Evolutionary conservation across 2,329 filamentous ascomycete genomes (phyloP), one percentile per base, ranked within the genome.

Genomic region (Aspergillus felis): DNA sequence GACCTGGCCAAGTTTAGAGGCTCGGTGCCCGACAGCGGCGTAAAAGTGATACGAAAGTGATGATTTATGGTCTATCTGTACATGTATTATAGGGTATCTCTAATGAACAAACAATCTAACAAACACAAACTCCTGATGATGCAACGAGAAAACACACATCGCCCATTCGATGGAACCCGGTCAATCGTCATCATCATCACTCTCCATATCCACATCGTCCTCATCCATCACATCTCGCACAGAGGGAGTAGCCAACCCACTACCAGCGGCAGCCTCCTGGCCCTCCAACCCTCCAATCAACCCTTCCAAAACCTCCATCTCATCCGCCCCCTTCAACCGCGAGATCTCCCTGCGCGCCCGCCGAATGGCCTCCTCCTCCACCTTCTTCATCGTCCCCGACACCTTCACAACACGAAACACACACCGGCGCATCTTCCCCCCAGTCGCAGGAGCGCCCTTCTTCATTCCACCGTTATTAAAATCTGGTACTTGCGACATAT

Each of bases 371-470:
- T 96, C 92, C 71, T 96, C 87, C 74, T 97, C 92, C 2, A 87
- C 88, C 74, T 96, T 96, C 65, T 87, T 88, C 68, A 99, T 96
- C 3, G 94, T 99, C 17, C 93, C 94, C 63, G 90, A 94, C 14
- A 97, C 91, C 60, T 90, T 84, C 6, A 96, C 85, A 14, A 99
- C 92, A 49, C 88, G 86, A 61, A 96, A 89, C 1, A 93, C 87
- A 67, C 92, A 96, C 0, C 84, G 80, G 9, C 67, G 63, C 29
- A 67, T 67, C 20, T 64, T 57, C 5, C 61, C 64, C 9, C 53
- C 55, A 53, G 61, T 67, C 20, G 63, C 51, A 20, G 44, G 5
- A 12, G 12, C 44, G 4, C 65, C 60, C 57, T 63, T 68, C 50
- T 55, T 48, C 25, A 56, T 4, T 22, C 56, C 24, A n/a, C 54